Conservation (phyloP, 2,329 filamentous ascomycete species). For the Alternaria tenuissima region DNA sequence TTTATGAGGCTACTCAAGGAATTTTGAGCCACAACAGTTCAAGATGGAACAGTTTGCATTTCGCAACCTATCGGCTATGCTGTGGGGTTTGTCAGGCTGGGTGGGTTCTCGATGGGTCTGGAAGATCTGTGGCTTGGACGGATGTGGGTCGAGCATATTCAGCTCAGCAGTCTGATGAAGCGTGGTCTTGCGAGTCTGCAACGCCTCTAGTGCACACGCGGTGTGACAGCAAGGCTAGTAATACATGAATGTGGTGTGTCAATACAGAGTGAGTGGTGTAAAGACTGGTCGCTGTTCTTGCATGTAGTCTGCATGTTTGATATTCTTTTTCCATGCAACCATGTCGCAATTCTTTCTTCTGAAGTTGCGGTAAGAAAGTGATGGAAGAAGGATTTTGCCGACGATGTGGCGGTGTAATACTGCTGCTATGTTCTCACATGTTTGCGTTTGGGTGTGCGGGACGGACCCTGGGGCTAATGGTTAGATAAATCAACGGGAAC, state of each 20-base stretch:
- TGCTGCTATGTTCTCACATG: background rate
- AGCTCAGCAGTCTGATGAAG: background rate
- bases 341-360: background rate
- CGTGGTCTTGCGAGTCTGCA: background rate
- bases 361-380: background rate
- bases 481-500: background rate
- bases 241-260: background rate
- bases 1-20: constrained; percentile 30
- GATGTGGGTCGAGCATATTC: constrained; percentile 4
- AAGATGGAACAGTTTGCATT: background rate
- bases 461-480: constrained; percentile 1
- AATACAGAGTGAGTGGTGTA: background rate
- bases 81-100: background rate
- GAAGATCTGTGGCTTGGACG: constrained; percentile 9
- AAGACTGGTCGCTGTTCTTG: background rate
- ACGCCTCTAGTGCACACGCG: background rate
- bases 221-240: background rate
- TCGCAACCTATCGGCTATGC: background rate
- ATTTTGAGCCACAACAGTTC: constrained; percentile 20
- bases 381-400: background rate
- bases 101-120: constrained; percentile 5
- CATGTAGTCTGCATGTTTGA: background rate
- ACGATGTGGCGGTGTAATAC: background rate
- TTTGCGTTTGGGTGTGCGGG: constrained; percentile 3
- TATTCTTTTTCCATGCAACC: background rate